Conservation (phyloP, 2,329 filamentous ascomycete genomes). For the Knufia petricola region DNA sequence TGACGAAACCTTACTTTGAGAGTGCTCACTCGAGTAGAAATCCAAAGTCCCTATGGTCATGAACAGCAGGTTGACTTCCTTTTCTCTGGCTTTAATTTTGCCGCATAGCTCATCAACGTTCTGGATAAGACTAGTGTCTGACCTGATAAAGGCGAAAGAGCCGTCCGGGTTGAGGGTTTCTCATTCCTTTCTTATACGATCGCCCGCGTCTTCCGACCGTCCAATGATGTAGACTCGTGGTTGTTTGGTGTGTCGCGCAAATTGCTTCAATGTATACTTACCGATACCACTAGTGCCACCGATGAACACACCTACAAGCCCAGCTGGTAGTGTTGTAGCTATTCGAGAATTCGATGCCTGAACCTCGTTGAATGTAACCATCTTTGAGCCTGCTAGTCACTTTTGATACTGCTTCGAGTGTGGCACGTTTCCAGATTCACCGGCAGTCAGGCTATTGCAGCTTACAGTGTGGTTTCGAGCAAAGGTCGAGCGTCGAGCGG, state of each 20-base stretch:
- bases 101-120: slow-evolving; percentile 43
- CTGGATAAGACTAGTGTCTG: slow-evolving; percentile 41
- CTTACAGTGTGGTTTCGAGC: too few relatives aligned
- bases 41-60: slow-evolving; percentile 23
- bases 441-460: too few relatives aligned
- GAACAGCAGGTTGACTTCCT: slow-evolving; percentile 26
- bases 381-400: too few relatives aligned
- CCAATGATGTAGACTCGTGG: slow-evolving; percentile 47
- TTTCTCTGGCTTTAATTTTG: slow-evolving; percentile 32
- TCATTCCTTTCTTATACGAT: slow-evolving; percentile 35
- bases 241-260: slow-evolving; percentile 32
- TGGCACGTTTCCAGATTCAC: too few relatives aligned
- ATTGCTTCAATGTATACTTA: slow-evolving; percentile 38
- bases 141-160: slow-evolving; percentile 35
- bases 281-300: slow-evolving; percentile 50
- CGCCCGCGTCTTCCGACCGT: slow-evolving; percentile 30
- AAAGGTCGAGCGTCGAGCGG: too few relatives aligned
- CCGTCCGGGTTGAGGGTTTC: neutral
- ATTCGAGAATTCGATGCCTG: slow-evolving; percentile 30
- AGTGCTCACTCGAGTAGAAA: slow-evolving; percentile 15
- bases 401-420: too few relatives aligned
- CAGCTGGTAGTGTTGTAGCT: slow-evolving; percentile 24
- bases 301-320: slow-evolving; percentile 42
- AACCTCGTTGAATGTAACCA: too few relatives aligned
- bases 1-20: too few relatives aligned